phyloP scores from a whole-genome alignment of 306 rosid genomes.

The Prunus padus region DNA sequence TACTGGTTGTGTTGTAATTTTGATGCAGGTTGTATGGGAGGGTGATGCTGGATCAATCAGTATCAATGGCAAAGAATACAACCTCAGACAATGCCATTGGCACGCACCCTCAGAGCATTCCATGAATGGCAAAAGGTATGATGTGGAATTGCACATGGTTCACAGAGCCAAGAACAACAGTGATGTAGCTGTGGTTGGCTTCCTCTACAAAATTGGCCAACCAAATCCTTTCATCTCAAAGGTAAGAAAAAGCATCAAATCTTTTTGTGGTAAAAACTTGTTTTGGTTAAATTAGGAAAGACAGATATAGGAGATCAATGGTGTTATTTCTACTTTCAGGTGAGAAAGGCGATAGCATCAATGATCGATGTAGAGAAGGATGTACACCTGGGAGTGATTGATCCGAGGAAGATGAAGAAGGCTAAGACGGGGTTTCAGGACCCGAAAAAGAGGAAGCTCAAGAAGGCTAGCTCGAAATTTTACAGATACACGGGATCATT shows the following conservation, averaged over 20 bases:
- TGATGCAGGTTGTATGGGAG: constrained; percentile 47
- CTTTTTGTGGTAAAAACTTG: background rate
- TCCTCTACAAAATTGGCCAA: constrained; percentile 51
- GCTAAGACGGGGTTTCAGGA: constrained; percentile 18
- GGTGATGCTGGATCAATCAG: constrained; percentile 53
- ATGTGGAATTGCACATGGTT: constrained; percentile 76
- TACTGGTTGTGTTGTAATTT: background rate
- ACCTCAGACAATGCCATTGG: constrained; percentile 68
- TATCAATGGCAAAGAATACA: constrained; percentile 56
- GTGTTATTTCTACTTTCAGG: constrained; percentile 33
- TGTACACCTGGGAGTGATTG: constrained; percentile 38
- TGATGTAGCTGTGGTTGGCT: constrained; percentile 47
- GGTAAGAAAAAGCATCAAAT: constrained; percentile 29
- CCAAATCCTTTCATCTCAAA: constrained; percentile 45
- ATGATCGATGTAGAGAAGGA: constrained; percentile 35
- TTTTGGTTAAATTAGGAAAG: background rate
- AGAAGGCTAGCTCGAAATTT: constrained; percentile 44
- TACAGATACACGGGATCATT: constrained; percentile 71
- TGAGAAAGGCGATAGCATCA: constrained; percentile 27
- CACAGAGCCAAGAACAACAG: constrained; percentile 37
- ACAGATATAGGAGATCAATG: background rate
- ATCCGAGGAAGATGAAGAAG: constrained; percentile 50
- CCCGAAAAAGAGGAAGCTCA: constrained; percentile 1
- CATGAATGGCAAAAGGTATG: constrained; percentile 62
- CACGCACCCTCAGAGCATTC: constrained; percentile 82